Evolutionary conservation across 768 basidiomycete species (phyloP), one percentile per base, ranked within the genome.

Genomic region (Leccinum truebloodii): DNA sequence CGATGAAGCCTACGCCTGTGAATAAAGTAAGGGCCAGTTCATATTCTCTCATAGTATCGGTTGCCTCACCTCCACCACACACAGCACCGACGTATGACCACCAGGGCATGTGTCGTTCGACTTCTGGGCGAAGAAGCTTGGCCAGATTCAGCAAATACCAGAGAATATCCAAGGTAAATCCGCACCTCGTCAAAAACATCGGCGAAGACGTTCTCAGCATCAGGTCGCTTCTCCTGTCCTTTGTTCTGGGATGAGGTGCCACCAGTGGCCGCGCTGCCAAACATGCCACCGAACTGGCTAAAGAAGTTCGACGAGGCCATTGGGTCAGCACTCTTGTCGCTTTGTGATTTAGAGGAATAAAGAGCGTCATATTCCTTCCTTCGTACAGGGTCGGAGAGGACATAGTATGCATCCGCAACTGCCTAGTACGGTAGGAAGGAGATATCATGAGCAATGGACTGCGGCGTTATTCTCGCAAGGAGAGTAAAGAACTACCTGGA

Each of bases 371-470:
- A 93, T 73, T 93, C 90, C 67, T 73, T 79, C 59, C 88, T 83
- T 59, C 90, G 81, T 48, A 81, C 79, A 4, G 86, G 75, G 73
- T 97, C 93, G 3, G 92, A 94, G 39, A 98, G 84, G 28, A 95
- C 90, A 71, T 92, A 97, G 76, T 96, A 96, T 18, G 94, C 94
- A 73, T 97, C 95, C 56, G 95, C 94, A 63, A 97, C 87, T 8
- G 89, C 86, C 89, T 69, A 28, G 13, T 8, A 30, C n/a, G 28
- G 52, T 52, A 24, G 20, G 37, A 51, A 34, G 35, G 55, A 39
- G 14, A 32, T 32, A 9, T 30, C 13, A 46, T 54, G 37, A 53
- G 60, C 44, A 20, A 22, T 30, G 2, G 24, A 41, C 28, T 35
- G 55, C 24, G 48, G 22, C 16, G 16, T 13, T 18, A 5, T 44